Base-by-base conservation (phyloP, 2,329 filamentous ascomycete species). In the Gaeumannomyces tritici region DNA sequence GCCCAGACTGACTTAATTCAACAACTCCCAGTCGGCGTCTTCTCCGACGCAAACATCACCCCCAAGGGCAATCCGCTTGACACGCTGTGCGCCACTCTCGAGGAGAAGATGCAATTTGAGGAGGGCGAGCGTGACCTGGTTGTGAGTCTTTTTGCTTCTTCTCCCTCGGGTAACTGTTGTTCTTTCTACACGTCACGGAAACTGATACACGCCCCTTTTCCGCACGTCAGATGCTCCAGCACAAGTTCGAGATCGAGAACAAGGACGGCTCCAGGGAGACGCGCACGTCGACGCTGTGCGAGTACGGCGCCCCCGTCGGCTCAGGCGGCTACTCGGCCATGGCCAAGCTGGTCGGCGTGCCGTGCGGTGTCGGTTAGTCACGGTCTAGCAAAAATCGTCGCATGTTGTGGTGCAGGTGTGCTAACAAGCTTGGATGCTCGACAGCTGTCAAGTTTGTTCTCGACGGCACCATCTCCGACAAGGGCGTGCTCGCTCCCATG, bases 61-160 rank as follows among this genome's bases (percentile, higher is more conserved):
- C 88, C 90, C 31, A 80, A 85, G 62, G 89, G 86, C 62, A 96
- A 90, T 79, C 89, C 91, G 4, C 83, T 96, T 28, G 93, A 96
- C 75, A 93, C 90, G n/a, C 85, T 96, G 54, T 96, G 92, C 78
- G 91, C 90, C 35, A 89, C 87, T 3, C 84, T 96, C 33, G 91
- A 96, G 81, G 79, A 90, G 81, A 96, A 96, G 86, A 96, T 96
- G 90, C 84, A 90, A 76, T 96, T 88, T 75, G 89, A 84, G 71
- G 80, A 89, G 69, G 88, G 83, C 65, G 91, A 96, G 84, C 88
- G 92, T 64, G 92, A 96, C 75, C 80, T 96, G 67, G 89, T 95
- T 89, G 77, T 66, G 60, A 26, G 56, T 59, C 27, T 27, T 62
- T 31, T 31, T 31, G 29, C 9, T 67, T 62, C 8, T 11, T 21